Evolutionary conservation across 208 protist species (phyloP), one percentile per base, ranked within the genome.

Genomic region (Trypanosoma scelopori): DNA sequence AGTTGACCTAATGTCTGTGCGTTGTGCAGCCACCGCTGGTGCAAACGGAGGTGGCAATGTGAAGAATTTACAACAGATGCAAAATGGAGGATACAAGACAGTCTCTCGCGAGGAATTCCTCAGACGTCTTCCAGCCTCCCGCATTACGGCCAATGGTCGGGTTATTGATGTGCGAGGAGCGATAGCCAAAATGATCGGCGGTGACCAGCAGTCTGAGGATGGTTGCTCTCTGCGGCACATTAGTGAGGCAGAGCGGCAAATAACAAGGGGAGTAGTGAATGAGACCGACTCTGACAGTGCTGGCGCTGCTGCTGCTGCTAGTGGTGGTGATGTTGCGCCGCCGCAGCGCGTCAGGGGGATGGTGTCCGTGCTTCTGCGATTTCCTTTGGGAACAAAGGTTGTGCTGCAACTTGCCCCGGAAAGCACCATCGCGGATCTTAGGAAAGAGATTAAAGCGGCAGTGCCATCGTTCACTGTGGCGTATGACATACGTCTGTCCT

Each of bases 401-500:
- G 76, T 67, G 15, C 46, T 95, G 49, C 53, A 82, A 23, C 68
- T 92, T 65, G 13, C 51, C 13, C 79, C 77, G 0, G 67, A 76
- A 5, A 73, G 71, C 57, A 93, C 89, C 23, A 80, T 97, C 9
- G 75, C 50, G 6, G 74, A 85, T 15, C 56, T 97, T 45, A 78
- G 89, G 1, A 49, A 57, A 11, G 82, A 94, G 50, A 65, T 97
- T n/a, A 20, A 66, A 5, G 22, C 56, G 27, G 85, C 87, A 1
- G 71, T 71, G 9, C 85, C 89, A 13, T 65, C 76, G 18, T 87
- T 91, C 45, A 71, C 50, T 12, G 0, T 6, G 46, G 51, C 30
- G 50, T 97, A 87, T 75, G 88, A 96, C 65, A 71, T 97, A 7
- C 87, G 72, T 53, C 77, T 92, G 35, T 78, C 90, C 5, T 94